Evolutionary conservation across 805 yeast genomes (phyloP), one percentile per base, ranked within the genome.

Genomic region (Candida taoyuanica): DNA sequence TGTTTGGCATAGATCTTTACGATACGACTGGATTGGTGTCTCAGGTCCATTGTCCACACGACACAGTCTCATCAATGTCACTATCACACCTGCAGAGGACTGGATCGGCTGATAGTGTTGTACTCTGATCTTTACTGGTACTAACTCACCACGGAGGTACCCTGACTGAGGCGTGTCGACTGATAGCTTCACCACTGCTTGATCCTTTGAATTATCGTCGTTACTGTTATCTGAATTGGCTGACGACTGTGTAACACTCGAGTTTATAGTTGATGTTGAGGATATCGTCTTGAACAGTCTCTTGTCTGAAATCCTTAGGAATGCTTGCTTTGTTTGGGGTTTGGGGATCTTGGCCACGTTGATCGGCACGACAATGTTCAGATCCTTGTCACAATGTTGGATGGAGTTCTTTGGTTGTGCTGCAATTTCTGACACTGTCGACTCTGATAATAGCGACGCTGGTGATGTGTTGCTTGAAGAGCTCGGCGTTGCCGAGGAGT

Each of bases 1-100:
- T 25, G 75, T 71, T 60, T 88, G 97, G 26, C 81, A 74, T 6
- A 88, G 64, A 56, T 88, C 97, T 56, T 88, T 88, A 40, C 97
- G 66, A 58, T 81, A 88, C 1, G 91, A 60, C 42, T 67, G 70
- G 28, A 62, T 52, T 40, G 70, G 50, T 42, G 65, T 49, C 57
- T 82, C 81, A 39, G 73, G 69, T 38, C 81, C 71, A 36, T 78
- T 71, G 50, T 75, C 77, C 25, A 81, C 73, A 12, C 93, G 68
- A 47, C 95, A 85, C 5, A 89, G 79, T 40, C 97, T 66, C 7
- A 85, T 85, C 34, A 88, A 64, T 0, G 96, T 87, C 11, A 84
- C 73, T 5, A 87, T 83, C 3, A 87, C 68, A 0, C 95, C 95
- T 30, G 76, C 75, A 12, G 81, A 61, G 47, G 80, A 81, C 50